Evolutionary conservation across 192 early-diverging fungal species (phyloP).

Genomic region (Umbelopsis ramanniana): DNA sequence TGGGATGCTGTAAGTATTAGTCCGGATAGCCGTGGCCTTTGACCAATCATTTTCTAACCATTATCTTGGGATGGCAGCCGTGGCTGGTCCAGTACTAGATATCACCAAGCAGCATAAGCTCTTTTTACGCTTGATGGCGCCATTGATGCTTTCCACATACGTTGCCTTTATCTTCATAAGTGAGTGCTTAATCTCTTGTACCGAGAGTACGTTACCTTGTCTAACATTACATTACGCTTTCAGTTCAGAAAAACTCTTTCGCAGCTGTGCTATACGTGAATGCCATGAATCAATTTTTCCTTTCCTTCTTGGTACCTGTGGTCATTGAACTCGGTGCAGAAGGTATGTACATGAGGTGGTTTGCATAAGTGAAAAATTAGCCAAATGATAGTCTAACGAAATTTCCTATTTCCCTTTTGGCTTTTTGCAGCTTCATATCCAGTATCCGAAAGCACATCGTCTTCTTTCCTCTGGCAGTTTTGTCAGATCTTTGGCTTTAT

Average conservation of each 20-base stretch:
- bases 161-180: constrained; percentile 38
- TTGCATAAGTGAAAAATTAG: no score
- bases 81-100: constrained; percentile 42
- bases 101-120: constrained; percentile 38
- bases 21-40: neutral
- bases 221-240: neutral
- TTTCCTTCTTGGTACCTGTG: constrained; percentile 41
- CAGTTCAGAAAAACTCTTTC: constrained; percentile 36
- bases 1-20: constrained; percentile 38
- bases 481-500: constrained; percentile 3
- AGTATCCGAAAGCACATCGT: constrained; percentile 9
- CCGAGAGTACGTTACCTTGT: neutral
- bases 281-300: constrained; percentile 43
- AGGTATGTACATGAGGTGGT: constrained; percentile 23
- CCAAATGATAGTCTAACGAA: no score
- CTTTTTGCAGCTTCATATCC: neutral
- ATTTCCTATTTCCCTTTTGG: neutral
- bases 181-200: neutral
- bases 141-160: constrained; percentile 36
- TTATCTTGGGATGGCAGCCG: constrained; percentile 26
- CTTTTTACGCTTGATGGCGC: constrained; percentile 34
- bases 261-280: constrained; percentile 39
- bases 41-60: constrained; percentile 16
- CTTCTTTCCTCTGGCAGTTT: constrained; percentile 14
- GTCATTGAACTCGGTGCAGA: constrained; percentile 41